Evolutionary conservation across 139 green algal species (phyloP).

Genomic region (Tetratostichococcus sp.): DNA sequence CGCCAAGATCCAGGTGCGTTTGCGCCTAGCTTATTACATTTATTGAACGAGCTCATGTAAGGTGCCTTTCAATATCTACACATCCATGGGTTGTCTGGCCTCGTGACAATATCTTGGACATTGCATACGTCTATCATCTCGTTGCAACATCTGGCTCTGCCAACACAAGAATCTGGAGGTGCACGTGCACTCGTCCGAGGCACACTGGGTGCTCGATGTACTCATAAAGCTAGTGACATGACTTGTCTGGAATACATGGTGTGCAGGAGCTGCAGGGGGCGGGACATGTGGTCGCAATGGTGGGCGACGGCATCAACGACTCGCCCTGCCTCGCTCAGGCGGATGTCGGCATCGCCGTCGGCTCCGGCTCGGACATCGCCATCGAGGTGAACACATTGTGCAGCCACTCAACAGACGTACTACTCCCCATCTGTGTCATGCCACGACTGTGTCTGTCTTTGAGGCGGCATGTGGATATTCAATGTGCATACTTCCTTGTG

Average conservation of each 20-base stretch:
- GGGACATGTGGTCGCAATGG: constrained; percentile 83
- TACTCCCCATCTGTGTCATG: too few species aligned
- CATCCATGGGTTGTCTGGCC: too few species aligned
- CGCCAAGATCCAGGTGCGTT: constrained; percentile 7
- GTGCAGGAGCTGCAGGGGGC: constrained; percentile 50
- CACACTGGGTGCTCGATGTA: too few species aligned
- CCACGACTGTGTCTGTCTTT: too few species aligned
- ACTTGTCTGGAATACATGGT: constrained; percentile 5
- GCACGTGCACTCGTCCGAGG: background rate
- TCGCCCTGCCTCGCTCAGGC: constrained; percentile 87
- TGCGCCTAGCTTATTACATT: background rate
- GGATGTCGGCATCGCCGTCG: constrained; percentile 94
- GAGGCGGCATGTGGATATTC: too few species aligned
- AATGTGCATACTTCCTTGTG: too few species aligned
- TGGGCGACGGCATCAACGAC: constrained; percentile 98
- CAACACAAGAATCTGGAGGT: background rate
- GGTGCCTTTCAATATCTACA: too few species aligned
- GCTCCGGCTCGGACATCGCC: constrained; percentile 63
- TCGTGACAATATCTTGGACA: too few species aligned
- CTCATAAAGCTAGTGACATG: background rate
- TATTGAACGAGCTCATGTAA: background rate
- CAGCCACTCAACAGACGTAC: too few species aligned
- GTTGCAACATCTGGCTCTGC: too few species aligned
- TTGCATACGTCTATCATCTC: too few species aligned
- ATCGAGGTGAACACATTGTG: constrained; percentile 18